A percentile compares a stretch with the other conserved stretches of the same genome.
These are phyloP conservation scores for Fusarium annulatum DNA, from an alignment of 2,329 filamentous ascomycete species.

Conservation along the genomic window DNA sequence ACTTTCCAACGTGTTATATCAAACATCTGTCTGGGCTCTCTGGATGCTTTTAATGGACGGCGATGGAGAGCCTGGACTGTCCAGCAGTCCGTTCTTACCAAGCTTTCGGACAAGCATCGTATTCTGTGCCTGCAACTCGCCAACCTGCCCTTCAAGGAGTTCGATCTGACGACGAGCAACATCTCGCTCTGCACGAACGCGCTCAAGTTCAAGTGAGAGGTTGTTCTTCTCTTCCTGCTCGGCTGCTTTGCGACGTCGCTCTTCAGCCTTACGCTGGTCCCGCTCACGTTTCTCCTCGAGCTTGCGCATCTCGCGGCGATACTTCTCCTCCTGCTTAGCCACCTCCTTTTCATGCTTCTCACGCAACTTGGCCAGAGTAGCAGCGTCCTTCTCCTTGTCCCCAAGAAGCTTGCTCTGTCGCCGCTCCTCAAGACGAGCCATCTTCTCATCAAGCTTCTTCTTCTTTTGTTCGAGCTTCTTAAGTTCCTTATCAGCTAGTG, in stretches of 20 bases:
- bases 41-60: constrained; percentile 38
- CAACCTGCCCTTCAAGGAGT: constrained; percentile 64
- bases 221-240: constrained; percentile 66
- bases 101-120: constrained; percentile 66
- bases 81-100: constrained; percentile 58
- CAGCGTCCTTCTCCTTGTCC: constrained; percentile 61
- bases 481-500: constrained; percentile 69
- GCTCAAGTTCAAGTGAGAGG: constrained; percentile 64
- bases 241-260: constrained; percentile 59
- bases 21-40: constrained; percentile 14
- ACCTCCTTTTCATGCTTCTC: constrained; percentile 73
- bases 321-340: constrained; percentile 74
- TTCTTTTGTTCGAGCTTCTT: constrained; percentile 70
- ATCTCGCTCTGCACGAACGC: constrained; percentile 62
- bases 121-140: constrained; percentile 69
- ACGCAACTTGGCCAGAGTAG: constrained; percentile 65
- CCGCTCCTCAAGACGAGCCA: constrained; percentile 65
- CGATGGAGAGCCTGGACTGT: constrained; percentile 53
- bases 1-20: not conserved
- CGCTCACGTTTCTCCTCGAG: constrained; percentile 71
- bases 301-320: constrained; percentile 71
- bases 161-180: constrained; percentile 64
- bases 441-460: constrained; percentile 71
- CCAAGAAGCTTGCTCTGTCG: constrained; percentile 58
- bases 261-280: constrained; percentile 70